Evolutionary conservation across 192 early-diverging fungal species (phyloP).

Genomic region (Geranomyces michiganensis): DNA sequence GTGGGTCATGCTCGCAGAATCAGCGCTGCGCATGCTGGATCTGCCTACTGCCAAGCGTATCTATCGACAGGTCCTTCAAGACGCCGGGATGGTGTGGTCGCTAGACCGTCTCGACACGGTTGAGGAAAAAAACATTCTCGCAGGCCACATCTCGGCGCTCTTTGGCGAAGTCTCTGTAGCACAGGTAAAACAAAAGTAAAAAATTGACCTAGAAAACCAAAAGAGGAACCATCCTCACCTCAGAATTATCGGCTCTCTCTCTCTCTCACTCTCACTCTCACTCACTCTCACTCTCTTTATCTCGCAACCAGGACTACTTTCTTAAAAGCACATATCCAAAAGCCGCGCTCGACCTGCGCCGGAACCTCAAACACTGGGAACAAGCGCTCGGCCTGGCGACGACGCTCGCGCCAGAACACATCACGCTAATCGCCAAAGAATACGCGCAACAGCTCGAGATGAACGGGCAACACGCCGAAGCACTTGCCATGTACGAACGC

Average conservation of each 20-base stretch:
- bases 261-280: too few relatives aligned
- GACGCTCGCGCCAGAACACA: conserved; percentile 46
- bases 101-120: conserved; percentile 42
- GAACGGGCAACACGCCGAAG: conserved; percentile 51
- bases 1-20: conserved; percentile 55
- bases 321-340: conserved; percentile 46
- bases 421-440: conserved; percentile 53
- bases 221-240: background rate
- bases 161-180: conserved; percentile 50
- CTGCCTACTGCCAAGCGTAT: conserved; percentile 50
- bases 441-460: conserved; percentile 56
- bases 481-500: conserved; percentile 54
- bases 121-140: conserved; percentile 49
- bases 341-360: conserved; percentile 49
- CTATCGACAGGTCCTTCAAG: conserved; percentile 50
- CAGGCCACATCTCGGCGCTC: conserved; percentile 50
- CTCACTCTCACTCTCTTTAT: too few relatives aligned
- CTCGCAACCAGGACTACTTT: conserved; percentile 39
- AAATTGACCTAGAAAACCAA: background rate
- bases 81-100: conserved; percentile 53
- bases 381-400: conserved; percentile 51
- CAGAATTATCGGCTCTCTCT: background rate
- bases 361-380: conserved; percentile 57
- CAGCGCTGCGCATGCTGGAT: conserved; percentile 47
- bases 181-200: conserved; percentile 35